A percentile compares a stretch with the other conserved stretches of the same genome.
Conservation (phyloP, 371 early-diverging fungal genomes). For the Mucor piriformis region DNA sequence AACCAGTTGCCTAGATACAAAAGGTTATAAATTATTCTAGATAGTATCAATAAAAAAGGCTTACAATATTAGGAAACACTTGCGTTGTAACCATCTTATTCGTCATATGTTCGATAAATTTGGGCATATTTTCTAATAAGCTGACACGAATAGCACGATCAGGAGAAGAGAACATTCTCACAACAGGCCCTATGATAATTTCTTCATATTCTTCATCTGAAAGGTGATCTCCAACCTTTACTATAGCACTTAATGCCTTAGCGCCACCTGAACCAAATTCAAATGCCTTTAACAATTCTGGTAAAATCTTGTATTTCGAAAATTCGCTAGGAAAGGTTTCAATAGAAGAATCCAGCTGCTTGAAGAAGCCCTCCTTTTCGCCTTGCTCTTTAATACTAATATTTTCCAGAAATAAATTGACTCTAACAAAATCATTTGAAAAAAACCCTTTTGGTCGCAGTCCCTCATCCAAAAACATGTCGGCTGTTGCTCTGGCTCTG, state of each 20-base stretch:
- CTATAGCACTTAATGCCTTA: constrained; percentile 80
- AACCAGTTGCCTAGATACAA: constrained; percentile 74
- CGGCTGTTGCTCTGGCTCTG: constrained; percentile 64
- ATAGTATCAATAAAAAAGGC: not conserved
- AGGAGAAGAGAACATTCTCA: constrained; percentile 85
- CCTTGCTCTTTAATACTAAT: constrained; percentile 82
- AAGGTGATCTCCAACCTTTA: constrained; percentile 81
- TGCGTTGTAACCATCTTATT: constrained; percentile 74
- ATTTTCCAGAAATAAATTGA: constrained; percentile 84
- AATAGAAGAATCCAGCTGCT: constrained; percentile 58
- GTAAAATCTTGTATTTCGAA: constrained; percentile 85
- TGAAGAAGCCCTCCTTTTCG: constrained; percentile 82
- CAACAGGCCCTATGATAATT: constrained; percentile 72
- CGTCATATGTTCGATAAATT: constrained; percentile 74
- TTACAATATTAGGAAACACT: constrained; percentile 86
- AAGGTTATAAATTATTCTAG: not conserved
- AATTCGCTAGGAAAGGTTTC: constrained; percentile 83
- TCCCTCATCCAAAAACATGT: constrained; percentile 71
- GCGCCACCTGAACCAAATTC: constrained; percentile 93
- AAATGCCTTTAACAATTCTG: constrained; percentile 86
- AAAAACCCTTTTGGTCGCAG: constrained; percentile 70
- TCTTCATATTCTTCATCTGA: constrained; percentile 72
- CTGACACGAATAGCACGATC: constrained; percentile 89
- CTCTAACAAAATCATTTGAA: constrained; percentile 75
- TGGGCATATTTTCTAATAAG: constrained; percentile 78